Evolutionary conservation across 257 asterid species (phyloP), one percentile per base, ranked within the genome.

Genomic region (Solanum sparsipilum): DNA sequence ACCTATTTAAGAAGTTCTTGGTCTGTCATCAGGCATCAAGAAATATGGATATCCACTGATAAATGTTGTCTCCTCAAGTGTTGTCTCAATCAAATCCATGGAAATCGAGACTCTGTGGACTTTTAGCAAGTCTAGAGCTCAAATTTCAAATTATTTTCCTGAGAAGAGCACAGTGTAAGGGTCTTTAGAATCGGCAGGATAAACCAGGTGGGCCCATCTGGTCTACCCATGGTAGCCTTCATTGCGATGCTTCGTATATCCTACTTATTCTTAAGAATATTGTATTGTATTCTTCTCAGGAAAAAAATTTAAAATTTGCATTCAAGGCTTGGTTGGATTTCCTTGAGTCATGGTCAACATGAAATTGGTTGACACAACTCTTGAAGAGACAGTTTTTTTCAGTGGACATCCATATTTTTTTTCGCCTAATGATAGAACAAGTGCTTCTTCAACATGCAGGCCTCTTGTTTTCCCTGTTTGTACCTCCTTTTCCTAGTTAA

Each of bases 1-100:
- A 71, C 56, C 90, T 84, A 87, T 88, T 79, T 74, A 88, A 13
- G 96, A 93, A 87, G 98, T 92, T 16, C 85, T 93, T 32, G 87
- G 1, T 91, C 93, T 95, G 63, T 86, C 93, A 8, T 78, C 92
- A 20, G 94, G 92, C 60, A 89, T 90, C 86, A 86, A 31, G 16
- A 84, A 16, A 31, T 23, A 78, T 58, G 48, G 36, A 32, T 76
- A 87, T 85, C 58, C 83, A 21, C 41, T 83, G 5, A 90, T 39
- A 72, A 23, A 18, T 76, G 7, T 78, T 38, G 21, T 7, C 48
- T 85, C 83, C 75, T 48, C 89, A 18, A 88, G 63, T 46, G 41
- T 88, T 35, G 87, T 41, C 38, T 86, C 13, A 35, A 60, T 85
- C 87, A 89, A 87, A 73, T 41, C 58, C 63, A 87, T 83, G 58